Evolutionary conservation across 2,329 filamentous ascomycete species (phyloP).

Genomic region (Ceratocystis huliohia): DNA sequence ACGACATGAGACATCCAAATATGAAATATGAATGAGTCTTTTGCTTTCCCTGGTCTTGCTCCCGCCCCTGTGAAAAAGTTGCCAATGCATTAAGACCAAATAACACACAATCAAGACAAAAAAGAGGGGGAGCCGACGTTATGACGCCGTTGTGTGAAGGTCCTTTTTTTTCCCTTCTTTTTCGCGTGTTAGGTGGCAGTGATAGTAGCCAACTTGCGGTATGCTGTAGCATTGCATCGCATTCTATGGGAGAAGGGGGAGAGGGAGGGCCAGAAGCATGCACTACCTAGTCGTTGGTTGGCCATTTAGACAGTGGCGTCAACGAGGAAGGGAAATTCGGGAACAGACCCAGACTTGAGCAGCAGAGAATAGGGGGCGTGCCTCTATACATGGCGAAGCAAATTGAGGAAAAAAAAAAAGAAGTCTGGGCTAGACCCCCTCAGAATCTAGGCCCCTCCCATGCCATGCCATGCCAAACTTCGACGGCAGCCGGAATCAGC

Average conservation of each 20-base stretch:
- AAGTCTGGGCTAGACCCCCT: neutral
- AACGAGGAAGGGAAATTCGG: neutral
- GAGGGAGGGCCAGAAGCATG: neutral
- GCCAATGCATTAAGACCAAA: too few species aligned
- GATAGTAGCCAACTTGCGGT: neutral
- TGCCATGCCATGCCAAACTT: neutral
- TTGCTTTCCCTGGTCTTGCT: too few species aligned
- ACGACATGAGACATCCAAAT: neutral
- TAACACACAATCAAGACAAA: neutral
- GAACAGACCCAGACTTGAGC: neutral
- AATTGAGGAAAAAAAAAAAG: neutral
- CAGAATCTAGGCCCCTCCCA: neutral
- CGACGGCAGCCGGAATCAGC: constrained; percentile 5
- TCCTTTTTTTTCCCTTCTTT: neutral
- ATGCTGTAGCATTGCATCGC: neutral
- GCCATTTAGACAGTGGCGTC: neutral
- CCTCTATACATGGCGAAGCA: neutral
- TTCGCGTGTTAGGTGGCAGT: neutral
- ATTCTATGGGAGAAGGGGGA: neutral
- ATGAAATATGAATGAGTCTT: too few species aligned
- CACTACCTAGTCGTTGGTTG: constrained; percentile 1
- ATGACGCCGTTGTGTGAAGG: neutral
- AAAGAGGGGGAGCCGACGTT: neutral
- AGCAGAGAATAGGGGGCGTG: neutral
- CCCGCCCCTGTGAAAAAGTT: too few species aligned